Evolutionary conservation across 345 rosid genomes (phyloP).

Genomic region (Rhizophora apiculata): DNA sequence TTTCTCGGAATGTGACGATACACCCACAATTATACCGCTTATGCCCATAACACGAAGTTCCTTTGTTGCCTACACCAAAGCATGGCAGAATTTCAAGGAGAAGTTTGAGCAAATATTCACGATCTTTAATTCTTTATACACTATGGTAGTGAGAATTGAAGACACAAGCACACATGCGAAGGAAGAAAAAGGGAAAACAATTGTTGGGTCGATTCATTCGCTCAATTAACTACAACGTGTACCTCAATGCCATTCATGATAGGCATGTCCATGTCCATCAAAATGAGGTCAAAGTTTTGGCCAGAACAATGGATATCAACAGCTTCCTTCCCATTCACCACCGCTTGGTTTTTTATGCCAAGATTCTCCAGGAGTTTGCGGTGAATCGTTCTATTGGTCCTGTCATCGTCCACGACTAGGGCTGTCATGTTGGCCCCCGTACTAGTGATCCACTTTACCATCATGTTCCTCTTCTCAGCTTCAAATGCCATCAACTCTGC

Average conservation of each 20-base stretch:
- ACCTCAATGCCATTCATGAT: slow-evolving; percentile 84
- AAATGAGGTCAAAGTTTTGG: slow-evolving; percentile 58
- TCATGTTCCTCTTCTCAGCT: background rate
- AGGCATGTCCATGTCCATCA: slow-evolving; percentile 95
- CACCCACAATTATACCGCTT: slow-evolving; percentile 61
- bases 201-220: background rate
- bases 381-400: slow-evolving; percentile 47
- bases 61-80: slow-evolving; percentile 53
- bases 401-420: slow-evolving; percentile 64
- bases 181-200: background rate
- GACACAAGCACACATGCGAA: background rate
- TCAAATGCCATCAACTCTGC: background rate
- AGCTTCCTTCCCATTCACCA: slow-evolving; percentile 66
- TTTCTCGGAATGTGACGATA: slow-evolving; percentile 44
- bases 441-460: background rate
- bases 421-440: slow-evolving; percentile 31
- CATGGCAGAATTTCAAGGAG: background rate
- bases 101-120: background rate
- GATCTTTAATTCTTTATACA: background rate
- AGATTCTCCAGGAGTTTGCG: slow-evolving; percentile 45
- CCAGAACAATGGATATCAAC: slow-evolving; percentile 60
- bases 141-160: background rate
- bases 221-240: background rate
- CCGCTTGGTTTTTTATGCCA: slow-evolving; percentile 49
- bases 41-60: slow-evolving; percentile 71